Conservation (phyloP, 228 moss, liverwort and hornwort genomes). For the Sphagnum fallax region DNA sequence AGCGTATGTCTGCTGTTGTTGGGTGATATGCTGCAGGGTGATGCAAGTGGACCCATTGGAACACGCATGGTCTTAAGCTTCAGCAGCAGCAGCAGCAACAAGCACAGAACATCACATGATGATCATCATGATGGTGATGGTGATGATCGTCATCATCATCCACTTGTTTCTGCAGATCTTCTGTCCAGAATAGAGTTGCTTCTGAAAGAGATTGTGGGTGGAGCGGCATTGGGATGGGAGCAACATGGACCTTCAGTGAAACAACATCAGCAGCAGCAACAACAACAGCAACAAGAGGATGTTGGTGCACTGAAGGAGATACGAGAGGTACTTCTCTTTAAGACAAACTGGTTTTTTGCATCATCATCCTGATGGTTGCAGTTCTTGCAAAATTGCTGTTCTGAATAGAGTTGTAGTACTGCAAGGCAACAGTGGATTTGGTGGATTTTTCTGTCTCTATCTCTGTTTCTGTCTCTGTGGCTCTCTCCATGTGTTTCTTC, state of each 20-base stretch:
- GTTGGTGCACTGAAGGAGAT: slow-evolving; percentile 11
- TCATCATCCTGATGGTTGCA: too few species aligned
- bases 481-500: too few species aligned
- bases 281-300: slow-evolving; percentile 24
- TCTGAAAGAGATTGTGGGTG: slow-evolving; percentile 37
- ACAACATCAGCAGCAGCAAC: too few species aligned
- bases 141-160: too few species aligned
- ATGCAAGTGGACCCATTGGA: slow-evolving; percentile 39
- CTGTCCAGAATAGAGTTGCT: slow-evolving; percentile 27
- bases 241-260: slow-evolving; percentile 7
- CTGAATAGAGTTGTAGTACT: too few species aligned
- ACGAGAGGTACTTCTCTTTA: not conserved
- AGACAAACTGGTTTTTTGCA: too few species aligned
- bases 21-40: slow-evolving; percentile 20
- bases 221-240: slow-evolving; percentile 44
- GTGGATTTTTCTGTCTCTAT: too few species aligned
- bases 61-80: slow-evolving; percentile 33
- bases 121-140: not conserved
- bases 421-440: too few species aligned
- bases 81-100: slow-evolving; percentile 7
- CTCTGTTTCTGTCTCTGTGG: too few species aligned
- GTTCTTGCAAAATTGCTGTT: too few species aligned
- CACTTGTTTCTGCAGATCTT: slow-evolving; percentile 4
- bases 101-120: slow-evolving; percentile 3
- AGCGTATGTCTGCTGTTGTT: not conserved